phyloP scores from a whole-genome alignment of 208 protist species.

The Acanthamoeba sp. region DNA sequence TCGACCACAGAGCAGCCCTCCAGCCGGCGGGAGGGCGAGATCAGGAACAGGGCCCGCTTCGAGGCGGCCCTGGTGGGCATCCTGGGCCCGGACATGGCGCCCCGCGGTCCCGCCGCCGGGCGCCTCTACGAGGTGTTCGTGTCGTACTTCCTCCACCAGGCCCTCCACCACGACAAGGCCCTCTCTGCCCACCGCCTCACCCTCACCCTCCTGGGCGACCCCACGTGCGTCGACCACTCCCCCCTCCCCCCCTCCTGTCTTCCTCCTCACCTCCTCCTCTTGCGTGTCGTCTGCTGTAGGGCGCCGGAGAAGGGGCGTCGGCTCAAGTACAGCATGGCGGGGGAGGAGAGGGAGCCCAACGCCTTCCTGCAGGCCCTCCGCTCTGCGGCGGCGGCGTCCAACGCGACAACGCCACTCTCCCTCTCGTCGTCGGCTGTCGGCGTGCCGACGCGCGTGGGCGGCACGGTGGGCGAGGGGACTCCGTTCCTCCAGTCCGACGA shows the following conservation, averaged over 20 bases:
- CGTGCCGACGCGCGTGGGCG: background rate
- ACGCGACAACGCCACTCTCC: too few relatives aligned
- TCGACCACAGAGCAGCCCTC: too few relatives aligned
- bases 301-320: background rate
- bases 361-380: background rate
- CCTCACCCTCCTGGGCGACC: conserved; percentile 56
- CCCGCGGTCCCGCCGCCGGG: background rate
- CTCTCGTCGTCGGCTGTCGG: background rate
- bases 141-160: conserved; percentile 76
- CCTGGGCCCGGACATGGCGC: background rate
- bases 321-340: background rate
- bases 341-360: background rate
- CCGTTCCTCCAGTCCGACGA: background rate
- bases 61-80: background rate
- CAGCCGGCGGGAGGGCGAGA: too few relatives aligned
- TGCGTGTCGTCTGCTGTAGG: background rate
- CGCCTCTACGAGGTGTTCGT: conserved; percentile 78
- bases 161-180: background rate
- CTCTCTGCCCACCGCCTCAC: conserved; percentile 65
- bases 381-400: too few relatives aligned
- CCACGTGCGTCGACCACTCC: background rate
- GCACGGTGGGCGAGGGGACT: background rate
- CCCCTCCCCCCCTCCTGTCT: background rate
- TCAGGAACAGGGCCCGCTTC: background rate
- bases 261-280: background rate